Evolutionary conservation across 225 moss, liverwort and hornwort genomes (phyloP), one percentile per base, ranked within the genome.

Genomic region (Asterella californica): DNA sequence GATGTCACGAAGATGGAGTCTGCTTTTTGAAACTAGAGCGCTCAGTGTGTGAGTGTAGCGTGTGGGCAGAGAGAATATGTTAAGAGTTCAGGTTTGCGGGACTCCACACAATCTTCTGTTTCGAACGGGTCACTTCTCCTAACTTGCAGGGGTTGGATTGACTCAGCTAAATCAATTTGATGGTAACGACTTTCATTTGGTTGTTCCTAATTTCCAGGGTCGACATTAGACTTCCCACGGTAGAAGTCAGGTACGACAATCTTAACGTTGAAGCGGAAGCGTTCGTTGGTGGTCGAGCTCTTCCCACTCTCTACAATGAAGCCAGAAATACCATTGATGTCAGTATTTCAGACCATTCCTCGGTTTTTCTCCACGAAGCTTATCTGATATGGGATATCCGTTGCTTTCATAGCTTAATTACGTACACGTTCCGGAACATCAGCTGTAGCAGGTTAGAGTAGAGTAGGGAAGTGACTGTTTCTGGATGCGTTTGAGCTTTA

Each of bases 171-270:
- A 30, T 33, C 15, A 15, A 1, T 32, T 15, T 42, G 4, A 42
- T 57, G 24, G 22, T 70, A 70, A 70, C 42, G 5, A 36, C 10
- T 25, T 49, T 11, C 27, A 1, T 50, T 64, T n/a, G n/a, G 12
- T 73, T 50, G 52, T 74, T 47, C n/a, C 32, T 21, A 15, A 33
- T 30, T 27, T 87, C 54, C 90, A 93, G 92, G 79, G 91, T 91
- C 76, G 91, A 88, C 81, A 90, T 93, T 37, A 78, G 84, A 70
- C 78, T 93, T 71, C 93, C 91, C 19, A 82, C 80, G 48, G 90
- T 91, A 12, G 91, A 93, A 81, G 93, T 90, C 32, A 88, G 93
- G 1, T 93, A 89, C 22, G 85, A 93, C 14, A 69, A 88, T 45
- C 81, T 93, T 50, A 86, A 86, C 19, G 83, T 93, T 29, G 86